Evolutionary conservation across 331 rosid genomes (phyloP), one percentile per base, ranked within the genome.

Genomic region (Spiraea crenata): DNA sequence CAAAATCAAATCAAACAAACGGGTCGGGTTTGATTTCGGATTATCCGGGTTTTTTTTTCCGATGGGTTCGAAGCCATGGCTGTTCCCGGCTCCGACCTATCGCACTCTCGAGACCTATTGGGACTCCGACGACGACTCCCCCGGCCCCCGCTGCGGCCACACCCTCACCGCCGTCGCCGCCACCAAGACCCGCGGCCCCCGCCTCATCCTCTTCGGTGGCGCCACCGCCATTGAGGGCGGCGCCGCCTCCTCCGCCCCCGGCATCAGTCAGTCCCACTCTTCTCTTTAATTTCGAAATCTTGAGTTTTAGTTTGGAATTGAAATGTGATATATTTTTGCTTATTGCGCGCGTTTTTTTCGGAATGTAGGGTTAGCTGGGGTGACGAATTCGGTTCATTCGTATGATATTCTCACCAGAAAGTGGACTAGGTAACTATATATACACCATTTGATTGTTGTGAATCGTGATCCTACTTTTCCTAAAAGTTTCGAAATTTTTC

Each of bases 141-240:
- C 99, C 47, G 99, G 99, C 6, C 98, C 99, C 37, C 96, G 99
- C 12, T 91, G 98, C 50, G 85, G 45, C 9, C 99, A 95, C 80
- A 91, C 98, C 0, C 93, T 95, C 68, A 95, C 99, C 10, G 89
- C 92, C 74, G 92, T 95, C 12, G 98, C 96, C 14, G 83, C 99
- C 79, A 86, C 96, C 44, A 91, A 91, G 81, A 70, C 96, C 0
- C 87, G 72, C 2, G 99, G 99, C 14, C 90, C 98, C 0, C 91
- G 96, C 6, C 85, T 95, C 60, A 95, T 95, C 79, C 88, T 95
- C n/a, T 95, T 95, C 14, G 98, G 99, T 11, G 99, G 98, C n/a
- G 89, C 98, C 78, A 95, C 99, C 37, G 99, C 99, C 77, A 89
- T 95, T 69, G 99, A 95, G 78, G 97, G 98, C 81, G 96, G 96